Percentiles rank a stretch among this genome's conserved stretches.
These are phyloP conservation scores for Hemisphaericaspora xylofermentans DNA, from an alignment of 1,139 yeast species.

Conservation along the genomic window DNA sequence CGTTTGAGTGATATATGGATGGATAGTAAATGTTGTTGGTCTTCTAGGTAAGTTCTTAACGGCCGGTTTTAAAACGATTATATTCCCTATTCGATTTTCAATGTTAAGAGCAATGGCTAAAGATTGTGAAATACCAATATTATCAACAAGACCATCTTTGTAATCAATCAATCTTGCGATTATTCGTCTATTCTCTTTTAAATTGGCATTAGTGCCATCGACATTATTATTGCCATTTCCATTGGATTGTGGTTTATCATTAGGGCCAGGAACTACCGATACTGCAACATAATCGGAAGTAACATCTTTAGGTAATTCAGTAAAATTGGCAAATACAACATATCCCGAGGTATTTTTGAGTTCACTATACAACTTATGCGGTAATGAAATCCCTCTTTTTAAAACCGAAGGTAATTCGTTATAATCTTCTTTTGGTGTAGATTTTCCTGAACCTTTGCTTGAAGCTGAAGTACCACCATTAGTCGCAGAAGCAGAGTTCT, in stretches of 20 bases:
- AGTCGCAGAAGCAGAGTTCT: too few species aligned
- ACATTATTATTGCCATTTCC: constrained; percentile 11
- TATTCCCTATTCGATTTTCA: constrained; percentile 51
- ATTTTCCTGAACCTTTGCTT: constrained; percentile 20
- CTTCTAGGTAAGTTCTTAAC: constrained; percentile 35
- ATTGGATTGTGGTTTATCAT: constrained; percentile 20
- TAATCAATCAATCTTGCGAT: constrained; percentile 53
- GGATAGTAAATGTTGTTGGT: constrained; percentile 48
- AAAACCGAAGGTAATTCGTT: constrained; percentile 39
- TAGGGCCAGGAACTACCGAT: constrained; percentile 58
- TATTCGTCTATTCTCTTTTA: constrained; percentile 45
- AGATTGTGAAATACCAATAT: constrained; percentile 55
- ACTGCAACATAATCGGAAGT: constrained; percentile 52
- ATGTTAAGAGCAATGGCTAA: constrained; percentile 61
- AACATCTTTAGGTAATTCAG: constrained; percentile 29
- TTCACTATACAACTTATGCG: constrained; percentile 39
- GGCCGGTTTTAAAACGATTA: constrained; percentile 55
- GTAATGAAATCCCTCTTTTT: constrained; percentile 56
- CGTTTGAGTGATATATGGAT: constrained; percentile 50
- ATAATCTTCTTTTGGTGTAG: constrained; percentile 25
- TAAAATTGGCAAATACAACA: constrained; percentile 46
- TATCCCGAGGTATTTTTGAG: constrained; percentile 25
- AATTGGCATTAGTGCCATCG: constrained; percentile 14
- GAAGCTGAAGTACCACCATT: constrained; percentile 27
- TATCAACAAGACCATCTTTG: constrained; percentile 32